Percentiles rank a stretch among this genome's conserved stretches.
Conservation (phyloP, 176 grass and related monocot genomes). For the Oryza coarctata region DNA sequence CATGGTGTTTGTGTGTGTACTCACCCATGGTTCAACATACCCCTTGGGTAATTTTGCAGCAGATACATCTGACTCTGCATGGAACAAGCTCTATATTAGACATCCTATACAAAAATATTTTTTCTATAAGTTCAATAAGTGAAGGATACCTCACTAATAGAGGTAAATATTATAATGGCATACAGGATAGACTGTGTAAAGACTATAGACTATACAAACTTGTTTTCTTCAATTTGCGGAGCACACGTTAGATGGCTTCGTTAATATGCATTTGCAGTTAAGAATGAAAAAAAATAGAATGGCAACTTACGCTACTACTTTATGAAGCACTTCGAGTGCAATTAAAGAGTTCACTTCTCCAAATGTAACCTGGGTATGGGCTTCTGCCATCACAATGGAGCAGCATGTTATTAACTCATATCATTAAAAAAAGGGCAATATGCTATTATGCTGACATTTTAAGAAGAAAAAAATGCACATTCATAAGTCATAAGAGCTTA, state of each 20-base stretch:
- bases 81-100: no score
- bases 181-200: neutral
- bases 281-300: slow-evolving; percentile 18
- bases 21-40: slow-evolving; percentile 41
- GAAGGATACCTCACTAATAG: no score
- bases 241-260: neutral
- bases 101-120: no score
- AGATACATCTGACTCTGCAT: neutral
- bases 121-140: no score
- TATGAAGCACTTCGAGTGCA: slow-evolving; percentile 8
- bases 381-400: slow-evolving; percentile 21
- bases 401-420: neutral
- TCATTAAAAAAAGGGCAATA: neutral
- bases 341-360: slow-evolving; percentile 37
- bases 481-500: neutral
- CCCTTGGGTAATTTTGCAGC: slow-evolving; percentile 30
- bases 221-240: slow-evolving; percentile 8
- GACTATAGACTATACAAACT: neutral
- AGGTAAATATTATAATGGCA: neutral
- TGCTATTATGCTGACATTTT: no score
- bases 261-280: neutral
- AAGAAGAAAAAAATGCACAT: neutral
- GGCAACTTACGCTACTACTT: slow-evolving; percentile 23
- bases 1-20: slow-evolving; percentile 9
- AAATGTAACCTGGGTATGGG: slow-evolving; percentile 44